These are phyloP conservation scores for Naganishia antarctica DNA, from an alignment of 768 basidiomycete species.

Conservation along the genomic window DNA sequence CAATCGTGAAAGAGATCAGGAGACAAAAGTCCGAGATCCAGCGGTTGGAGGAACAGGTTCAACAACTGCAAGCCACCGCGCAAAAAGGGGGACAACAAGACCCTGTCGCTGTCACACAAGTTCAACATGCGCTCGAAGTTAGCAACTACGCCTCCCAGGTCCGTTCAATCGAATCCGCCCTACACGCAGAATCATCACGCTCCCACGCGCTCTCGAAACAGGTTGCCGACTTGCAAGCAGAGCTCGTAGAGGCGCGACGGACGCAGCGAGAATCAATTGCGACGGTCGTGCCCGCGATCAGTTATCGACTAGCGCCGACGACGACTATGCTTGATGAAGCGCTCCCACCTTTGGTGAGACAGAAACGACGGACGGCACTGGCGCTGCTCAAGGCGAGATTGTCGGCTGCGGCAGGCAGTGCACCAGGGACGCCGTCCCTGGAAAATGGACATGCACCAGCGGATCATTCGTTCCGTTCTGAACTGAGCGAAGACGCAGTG, in stretches of 20 bases:
- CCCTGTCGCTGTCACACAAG: background rate
- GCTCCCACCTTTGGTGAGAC: slow-evolving; percentile 41
- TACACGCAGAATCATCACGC: slow-evolving; percentile 34
- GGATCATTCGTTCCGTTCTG: slow-evolving; percentile 15
- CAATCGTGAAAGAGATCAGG: background rate
- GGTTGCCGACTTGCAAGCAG: slow-evolving; percentile 37
- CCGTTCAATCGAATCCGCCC: slow-evolving; percentile 32
- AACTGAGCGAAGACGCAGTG: slow-evolving; percentile 24
- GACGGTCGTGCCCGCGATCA: slow-evolving; percentile 16
- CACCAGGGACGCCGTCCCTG: background rate
- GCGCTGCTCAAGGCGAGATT: slow-evolving; percentile 45
- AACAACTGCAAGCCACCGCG: background rate
- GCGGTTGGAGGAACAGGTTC: background rate
- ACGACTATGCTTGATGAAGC: slow-evolving; percentile 35
- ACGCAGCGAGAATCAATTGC: background rate
- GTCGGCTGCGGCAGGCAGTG: slow-evolving; percentile 24
- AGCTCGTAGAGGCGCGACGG: slow-evolving; percentile 12
- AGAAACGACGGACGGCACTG: slow-evolving; percentile 46
- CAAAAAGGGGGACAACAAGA: background rate
- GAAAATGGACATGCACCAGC: background rate
- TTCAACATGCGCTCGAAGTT: slow-evolving; percentile 29
- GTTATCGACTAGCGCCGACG: slow-evolving; percentile 23
- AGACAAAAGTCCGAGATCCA: slow-evolving; percentile 21
- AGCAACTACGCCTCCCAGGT: slow-evolving; percentile 33
- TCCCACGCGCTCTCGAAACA: slow-evolving; percentile 40